Percentiles rank a stretch among this genome's conserved stretches.
Conservation (phyloP, 495 filamentous ascomycete species). For the Hypoxylon subgilvum region DNA sequence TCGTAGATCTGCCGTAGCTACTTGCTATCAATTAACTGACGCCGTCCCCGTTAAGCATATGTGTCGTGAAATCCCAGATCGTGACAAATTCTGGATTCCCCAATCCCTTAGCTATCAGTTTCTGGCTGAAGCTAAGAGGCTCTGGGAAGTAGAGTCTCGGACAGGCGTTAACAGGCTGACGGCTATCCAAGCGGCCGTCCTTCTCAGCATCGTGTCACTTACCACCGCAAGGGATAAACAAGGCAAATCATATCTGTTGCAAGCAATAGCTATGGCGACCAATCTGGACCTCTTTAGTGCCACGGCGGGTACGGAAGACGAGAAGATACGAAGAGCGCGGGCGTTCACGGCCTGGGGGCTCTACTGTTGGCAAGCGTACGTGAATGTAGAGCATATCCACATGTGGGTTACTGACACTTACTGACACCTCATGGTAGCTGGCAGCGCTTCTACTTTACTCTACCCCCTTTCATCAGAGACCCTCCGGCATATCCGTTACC, state of each 20-base stretch:
- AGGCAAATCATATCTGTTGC: constrained; percentile 42
- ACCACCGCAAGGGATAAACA: constrained; percentile 46
- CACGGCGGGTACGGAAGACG: constrained; percentile 17
- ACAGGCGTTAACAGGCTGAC: constrained; percentile 24
- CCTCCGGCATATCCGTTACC: constrained; percentile 42
- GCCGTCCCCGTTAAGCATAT: constrained; percentile 37
- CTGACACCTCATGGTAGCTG: constrained; percentile 15
- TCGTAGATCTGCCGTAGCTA: not conserved
- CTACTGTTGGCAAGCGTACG: constrained; percentile 48
- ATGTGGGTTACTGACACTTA: not conserved
- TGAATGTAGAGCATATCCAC: not conserved
- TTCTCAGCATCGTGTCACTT: constrained; percentile 40
- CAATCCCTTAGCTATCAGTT: constrained; percentile 47
- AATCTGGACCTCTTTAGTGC: constrained; percentile 41
- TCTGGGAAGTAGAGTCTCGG: constrained; percentile 45
- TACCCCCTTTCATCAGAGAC: constrained; percentile 30
- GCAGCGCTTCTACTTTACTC: constrained; percentile 43
- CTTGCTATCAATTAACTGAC: not conserved
- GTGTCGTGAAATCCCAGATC: constrained; percentile 38
- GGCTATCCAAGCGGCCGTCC: constrained; percentile 45
- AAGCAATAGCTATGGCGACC: constrained; percentile 44
- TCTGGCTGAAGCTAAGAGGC: constrained; percentile 47
- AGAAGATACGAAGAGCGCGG: constrained; percentile 31
- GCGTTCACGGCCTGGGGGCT: constrained; percentile 47
- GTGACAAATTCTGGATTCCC: constrained; percentile 48